Base-by-base conservation (phyloP, 2,329 filamentous ascomycete species). In the Aspergillus sojae region DNA sequence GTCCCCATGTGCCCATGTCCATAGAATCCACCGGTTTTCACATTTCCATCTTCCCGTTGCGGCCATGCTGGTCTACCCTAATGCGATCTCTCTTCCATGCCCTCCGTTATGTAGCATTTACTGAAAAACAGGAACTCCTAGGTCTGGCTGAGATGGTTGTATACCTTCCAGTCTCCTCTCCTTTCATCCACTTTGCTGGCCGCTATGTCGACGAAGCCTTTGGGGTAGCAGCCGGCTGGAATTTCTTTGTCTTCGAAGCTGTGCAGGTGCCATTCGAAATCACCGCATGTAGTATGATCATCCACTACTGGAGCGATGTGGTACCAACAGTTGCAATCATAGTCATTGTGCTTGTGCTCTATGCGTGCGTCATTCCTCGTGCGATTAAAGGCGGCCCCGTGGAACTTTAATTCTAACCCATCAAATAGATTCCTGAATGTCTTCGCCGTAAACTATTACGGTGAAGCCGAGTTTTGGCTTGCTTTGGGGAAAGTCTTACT, bases 401-500 rank as follows among this genome's bases (percentile, higher is more conserved):
- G n/a, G 6, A n/a, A 5, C 26, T 12, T 57, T 26, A 10, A 14
- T 50, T 53, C 26, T 60, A 43, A 62, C 36, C n/a, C 12, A 14
- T 46, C 41, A 36, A 30, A 56, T 60, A 75, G 72, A 46, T 48
- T 69, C 5, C 63, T 94, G 78, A 94, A 94, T 70, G 70, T 93
- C 54, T 82, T 94, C 64, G 89, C 89, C 0, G 90, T 93, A 21
- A 83, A 89, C 67, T 92, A 85, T 83, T 93, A 91, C 63, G 91
- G 91, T 52, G 90, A 93, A 77, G 86, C 88, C 0, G 92, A 95
- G 74, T 95, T 96, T 72, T 86, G 86, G 80, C 86, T 89, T 23
- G 88, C 91, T 2, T 75, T 91, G 2, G 89, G 89, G 60, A 93
- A 93, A 74, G 85, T 93, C 3, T 69, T 93, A 2, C 83, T 93